A percentile compares a stretch with the other conserved stretches of the same genome.
phyloP scores from a whole-genome alignment of 2,329 filamentous ascomycete species.

The Cladosporium sphaerospermum region DNA sequence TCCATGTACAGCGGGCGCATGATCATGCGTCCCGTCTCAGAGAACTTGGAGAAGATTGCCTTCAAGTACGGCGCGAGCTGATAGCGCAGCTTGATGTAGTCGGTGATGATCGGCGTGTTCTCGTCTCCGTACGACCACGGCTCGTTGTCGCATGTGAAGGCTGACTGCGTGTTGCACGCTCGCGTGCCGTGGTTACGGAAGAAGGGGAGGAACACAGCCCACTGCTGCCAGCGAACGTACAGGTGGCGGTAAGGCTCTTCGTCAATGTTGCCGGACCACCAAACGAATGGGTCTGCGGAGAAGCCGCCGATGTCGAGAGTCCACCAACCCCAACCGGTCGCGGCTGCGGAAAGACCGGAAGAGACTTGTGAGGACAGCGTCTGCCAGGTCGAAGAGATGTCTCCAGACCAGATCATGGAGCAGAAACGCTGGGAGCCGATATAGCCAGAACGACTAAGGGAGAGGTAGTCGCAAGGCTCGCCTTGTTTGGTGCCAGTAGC shows the following conservation, averaged over 20 bases:
- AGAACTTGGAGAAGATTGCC: conserved; percentile 23
- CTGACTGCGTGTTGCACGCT: conserved; percentile 25
- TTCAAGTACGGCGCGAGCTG: conserved; percentile 26
- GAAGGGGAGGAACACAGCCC: conserved; percentile 29
- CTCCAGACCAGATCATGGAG: conserved; percentile 29
- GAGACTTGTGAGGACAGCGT: conserved; percentile 26
- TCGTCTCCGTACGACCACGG: conserved; percentile 27
- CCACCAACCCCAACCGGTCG: conserved; percentile 28
- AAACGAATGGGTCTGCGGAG: conserved; percentile 29
- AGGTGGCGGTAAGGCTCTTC: conserved; percentile 25
- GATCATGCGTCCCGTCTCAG: conserved; percentile 29
- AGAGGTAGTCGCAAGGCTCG: conserved; percentile 23
- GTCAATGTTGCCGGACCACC: conserved; percentile 31
- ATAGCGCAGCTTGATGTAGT: conserved; percentile 27
- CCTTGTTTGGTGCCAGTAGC: conserved; percentile 22
- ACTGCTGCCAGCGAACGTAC: conserved; percentile 29
- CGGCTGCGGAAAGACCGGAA: conserved; percentile 23
- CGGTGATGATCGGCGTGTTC: conserved; percentile 25
- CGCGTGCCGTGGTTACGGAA: conserved; percentile 27
- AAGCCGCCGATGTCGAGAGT: conserved; percentile 28
- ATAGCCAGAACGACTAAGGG: conserved; percentile 26
- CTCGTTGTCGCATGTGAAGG: conserved; percentile 34
- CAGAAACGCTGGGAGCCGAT: conserved; percentile 30
- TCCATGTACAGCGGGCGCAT: conserved; percentile 37
- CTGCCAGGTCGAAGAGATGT: conserved; percentile 27